A percentile compares a stretch with the other conserved stretches of the same genome.
Evolutionary conservation across 352 stramenopile species (phyloP).

Genomic region (Globisporangium splendens): DNA sequence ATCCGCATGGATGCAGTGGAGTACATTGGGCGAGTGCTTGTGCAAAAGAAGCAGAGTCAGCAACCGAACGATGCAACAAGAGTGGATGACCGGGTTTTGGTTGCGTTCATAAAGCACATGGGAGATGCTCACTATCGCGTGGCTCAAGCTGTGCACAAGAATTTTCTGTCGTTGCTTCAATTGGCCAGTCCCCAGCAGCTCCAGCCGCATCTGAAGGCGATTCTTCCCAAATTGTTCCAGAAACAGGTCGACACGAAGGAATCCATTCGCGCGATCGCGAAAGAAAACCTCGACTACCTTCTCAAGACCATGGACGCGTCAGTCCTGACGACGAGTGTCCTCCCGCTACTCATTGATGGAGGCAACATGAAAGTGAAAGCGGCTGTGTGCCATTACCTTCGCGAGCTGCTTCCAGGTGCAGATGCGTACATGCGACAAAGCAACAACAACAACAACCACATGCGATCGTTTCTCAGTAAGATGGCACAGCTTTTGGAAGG

Average conservation of each 20-base stretch:
- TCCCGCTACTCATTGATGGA: constrained; percentile 65
- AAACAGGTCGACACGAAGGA: constrained; percentile 80
- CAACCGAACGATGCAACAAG: constrained; percentile 20
- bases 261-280: constrained; percentile 38
- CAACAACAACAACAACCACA: constrained; percentile 61
- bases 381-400: constrained; percentile 64
- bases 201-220: constrained; percentile 41
- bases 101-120: constrained; percentile 57
- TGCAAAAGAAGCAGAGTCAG: constrained; percentile 11
- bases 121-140: constrained; percentile 75
- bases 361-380: constrained; percentile 80
- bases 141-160: constrained; percentile 58
- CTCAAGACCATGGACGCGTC: constrained; percentile 42
- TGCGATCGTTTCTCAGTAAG: constrained; percentile 68
- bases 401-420: constrained; percentile 45
- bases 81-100: constrained; percentile 55
- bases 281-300: constrained; percentile 63
- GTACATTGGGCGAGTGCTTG: constrained; percentile 31
- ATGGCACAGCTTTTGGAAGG: constrained; percentile 61
- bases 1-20: constrained; percentile 60
- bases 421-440: constrained; percentile 60
- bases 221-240: constrained; percentile 68
- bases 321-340: constrained; percentile 38
- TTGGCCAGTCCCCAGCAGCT: constrained; percentile 37
- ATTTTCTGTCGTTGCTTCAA: constrained; percentile 50